Base-by-base conservation (phyloP, 2,329 filamentous ascomycete species). In the Neonectria faginata region DNA sequence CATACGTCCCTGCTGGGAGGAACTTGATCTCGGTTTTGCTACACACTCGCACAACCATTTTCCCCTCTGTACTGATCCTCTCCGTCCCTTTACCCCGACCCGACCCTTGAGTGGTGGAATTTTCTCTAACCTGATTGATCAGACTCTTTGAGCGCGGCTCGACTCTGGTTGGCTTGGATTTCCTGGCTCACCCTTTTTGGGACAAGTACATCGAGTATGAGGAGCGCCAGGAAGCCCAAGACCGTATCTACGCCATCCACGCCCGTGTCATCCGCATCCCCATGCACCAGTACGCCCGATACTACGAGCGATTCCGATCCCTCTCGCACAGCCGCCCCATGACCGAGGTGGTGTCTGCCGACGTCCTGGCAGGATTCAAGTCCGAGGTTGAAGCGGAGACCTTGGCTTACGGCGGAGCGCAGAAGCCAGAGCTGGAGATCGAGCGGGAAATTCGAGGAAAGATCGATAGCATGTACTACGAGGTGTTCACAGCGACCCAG, bases 201-300 rank as follows among this genome's bases (percentile, higher is more conserved):
- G 96, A 99, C 79, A 98, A 97, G 81, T 99, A 97, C 76, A 89
- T 99, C 68, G 96, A 98, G 77, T 98, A 97, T 74, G 96, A 98
- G 78, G 94, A 97, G 77, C 91, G 94, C 2, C 85, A 95, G 66
- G 94, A 97, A 74, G 89, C 91, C 0, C 88, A 91, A 14, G 92
- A 97, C 68, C 93, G 89, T 74, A 92, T 97, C 59, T 97, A 97
- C 72, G 89, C 88, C 44, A 93, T 99, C 60, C 86, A 97, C 57
- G 86, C 86, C 66, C 92, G 94, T 58, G 87, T 97, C 60, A 92
- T 97, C 58, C 88, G 92, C 74, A 94, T 98, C 57, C 95, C 96
- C 0, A 93, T 97, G 88, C 94, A 98, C 76, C 94, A 97, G 77
- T 98, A 97, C 82, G 91, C 93, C 20, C 89, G 94, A 33, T 99